Base-by-base conservation (phyloP, 768 basidiomycete genomes). In the Suillus americanus region DNA sequence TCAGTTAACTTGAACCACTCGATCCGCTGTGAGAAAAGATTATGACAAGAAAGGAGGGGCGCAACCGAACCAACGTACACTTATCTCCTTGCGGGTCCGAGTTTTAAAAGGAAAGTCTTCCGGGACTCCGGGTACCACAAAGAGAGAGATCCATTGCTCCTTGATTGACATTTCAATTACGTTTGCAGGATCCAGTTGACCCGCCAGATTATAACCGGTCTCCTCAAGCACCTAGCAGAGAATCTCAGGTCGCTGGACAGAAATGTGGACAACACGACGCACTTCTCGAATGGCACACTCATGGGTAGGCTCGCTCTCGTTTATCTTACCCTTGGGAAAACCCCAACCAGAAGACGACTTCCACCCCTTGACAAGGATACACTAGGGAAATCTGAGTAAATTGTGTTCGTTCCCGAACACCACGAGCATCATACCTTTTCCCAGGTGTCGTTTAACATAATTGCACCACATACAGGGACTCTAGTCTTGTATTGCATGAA, bases 251-350 rank as follows among this genome's bases (percentile, higher is more conserved):
- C 45, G 38, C 28, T n/a, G 38, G 53, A 13, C 41, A 50, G 33
- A 12, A 30, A 30, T 28, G 25, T 25, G 56, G n/a, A 45, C 35
- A 48, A 41, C 28, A 28, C 62, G 61, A 64, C 86, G 62, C 66
- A 96, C 97, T 81, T 99, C 97, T 75, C 97, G 88, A 62, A 92
- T 83, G 3, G 97, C 97, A 77, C 97, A 99, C 62, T 83, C 84
- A 57, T 85, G 83, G 63, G 89, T 85, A 9, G 90, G 87, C 74
- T 99, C 97, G 65, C 91, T 86, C 74, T 96, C 90, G 71, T 99
- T 99, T 76, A 99, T 99, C 79, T 99, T 99, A n/a, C 97, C 97
- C 74, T 97, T 93, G 8, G 97, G 97, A 77, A 99, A 99, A n/a
- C 94, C 91, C 97, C 97, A 99, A 8, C 95, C 94, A 2, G 97